Evolutionary conservation across 106 monocot species (phyloP), one percentile per base, ranked within the genome.

Genomic region (Cymbidium sinense): DNA sequence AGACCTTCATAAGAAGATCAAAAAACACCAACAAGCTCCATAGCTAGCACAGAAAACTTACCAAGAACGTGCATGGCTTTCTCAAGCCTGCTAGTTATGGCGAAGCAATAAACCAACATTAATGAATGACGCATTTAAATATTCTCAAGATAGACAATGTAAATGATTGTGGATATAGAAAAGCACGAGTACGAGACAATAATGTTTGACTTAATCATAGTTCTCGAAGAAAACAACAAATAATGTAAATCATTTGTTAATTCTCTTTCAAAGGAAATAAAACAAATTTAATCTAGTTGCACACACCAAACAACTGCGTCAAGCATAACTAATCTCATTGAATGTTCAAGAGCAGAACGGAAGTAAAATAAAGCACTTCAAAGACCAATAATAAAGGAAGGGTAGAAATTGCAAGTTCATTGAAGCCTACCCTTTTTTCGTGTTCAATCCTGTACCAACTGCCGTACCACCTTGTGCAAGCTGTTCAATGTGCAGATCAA

Each of bases 381-480:
- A 69, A 41, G 72, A 36, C 13, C 27, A 7, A 34, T 29, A 30
- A 58, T 55, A 39, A 50, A 20, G 27, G 33, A 19, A 7, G 76
- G 19, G 3, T 13, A 21, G 27, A 76, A 52, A 34, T 50, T 20
- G 28, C 52, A 76, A 55, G 7, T 31, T 44, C 50, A 75, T 13
- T 12, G 37, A 72, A 25, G 19, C 76, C 70, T 88, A 99, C 94
- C 99, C 99, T 65, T 92, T 99, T 82, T 93, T 95, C 50, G 99
- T 81, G 81, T 95, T 99, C 80, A 99, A 83, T 52, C 99, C 99
- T 76, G 99, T 99, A 75, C 95, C 99, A 35, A 99, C 99, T 67
- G 99, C 95, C 70, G 99, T 99, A 25, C 99, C 99, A 84, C 99
- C 99, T 90, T 99, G 99, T 54, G 99, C 99, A 81, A 99, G 95